Evolutionary conservation across 2,329 filamentous ascomycete species (phyloP), one percentile per base, ranked within the genome.

Genomic region (Beauveria varroae): DNA sequence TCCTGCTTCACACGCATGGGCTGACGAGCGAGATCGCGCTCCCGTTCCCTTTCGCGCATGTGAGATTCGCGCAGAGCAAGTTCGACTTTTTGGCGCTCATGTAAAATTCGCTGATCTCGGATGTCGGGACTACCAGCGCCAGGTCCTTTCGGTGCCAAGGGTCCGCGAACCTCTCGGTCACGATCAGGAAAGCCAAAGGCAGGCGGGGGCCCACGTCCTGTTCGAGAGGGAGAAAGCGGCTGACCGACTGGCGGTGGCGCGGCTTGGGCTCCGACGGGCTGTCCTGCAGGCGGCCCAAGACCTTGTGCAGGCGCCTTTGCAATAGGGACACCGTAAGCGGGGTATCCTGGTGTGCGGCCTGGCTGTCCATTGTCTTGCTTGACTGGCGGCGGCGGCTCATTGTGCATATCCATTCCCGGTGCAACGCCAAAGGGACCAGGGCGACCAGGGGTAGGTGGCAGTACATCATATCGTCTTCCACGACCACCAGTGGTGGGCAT

Each of bases 381-480:
- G 54, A 75, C 64, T 43, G 50, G 50, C 20, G 51, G 30, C 8
- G 74, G 65, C n/a, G 73, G 67, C 57, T 85, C 83, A 55, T 76
- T 74, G 30, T 75, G 71, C 44, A 75, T 68, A 20, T 84, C 81
- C 57, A 71, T 63, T 30, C 73, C 74, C 41, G 75, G 75, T 47
- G 80, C 78, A 62, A 80, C 78, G 26, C 78, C 79, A 64, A 83
- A 71, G n/a, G 81, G 77, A 28, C 72, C 69, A 22, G 73, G 69
- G 12, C 69, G 62, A 26, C 59, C 64, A 54, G 68, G 62, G 24
- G 75, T 69, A 44, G 76, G 67, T 37, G 76, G 60, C 40, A 62
- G 75, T 72, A 68, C 60, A 71, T 78, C 67, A 71, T 76, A 73
- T 82, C 84, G 69, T 79, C 83, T 80, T 53, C 79, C 78, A 24